These are phyloP conservation scores for Amesomyces nigricolor DNA, from an alignment of 2,329 filamentous ascomycete genomes.

Conservation along the genomic window DNA sequence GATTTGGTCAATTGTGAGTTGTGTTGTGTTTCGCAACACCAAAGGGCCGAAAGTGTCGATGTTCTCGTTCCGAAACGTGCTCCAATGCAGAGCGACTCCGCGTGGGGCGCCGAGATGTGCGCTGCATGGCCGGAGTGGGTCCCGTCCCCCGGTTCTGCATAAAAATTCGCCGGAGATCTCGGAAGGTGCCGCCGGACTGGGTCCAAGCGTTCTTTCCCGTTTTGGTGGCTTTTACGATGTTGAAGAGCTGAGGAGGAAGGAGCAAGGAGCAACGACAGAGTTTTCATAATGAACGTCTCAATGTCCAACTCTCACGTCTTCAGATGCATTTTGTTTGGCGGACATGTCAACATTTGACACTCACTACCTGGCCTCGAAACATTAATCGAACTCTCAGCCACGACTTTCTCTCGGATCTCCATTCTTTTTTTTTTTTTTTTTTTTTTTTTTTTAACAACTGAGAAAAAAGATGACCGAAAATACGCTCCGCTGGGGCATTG, in stretches of 20 bases:
- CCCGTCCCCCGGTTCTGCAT: conserved; percentile 9
- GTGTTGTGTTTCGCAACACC: conserved; percentile 1
- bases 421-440: too few species aligned
- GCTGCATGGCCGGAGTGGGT: conserved; percentile 9
- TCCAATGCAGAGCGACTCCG: background rate
- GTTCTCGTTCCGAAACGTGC: background rate
- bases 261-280: background rate
- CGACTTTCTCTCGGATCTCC: too few species aligned
- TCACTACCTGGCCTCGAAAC: too few species aligned
- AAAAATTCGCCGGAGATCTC: conserved; percentile 12
- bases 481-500: too few species aligned
- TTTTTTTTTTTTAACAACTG: too few species aligned
- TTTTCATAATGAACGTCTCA: background rate
- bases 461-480: too few species aligned
- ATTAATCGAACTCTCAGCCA: too few species aligned
- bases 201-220: conserved; percentile 5
- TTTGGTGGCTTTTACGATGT: background rate
- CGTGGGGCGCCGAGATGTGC: conserved; percentile 2
- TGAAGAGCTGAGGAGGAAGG: background rate
- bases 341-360: too few species aligned
- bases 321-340: too few species aligned
- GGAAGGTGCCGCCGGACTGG: conserved; percentile 8
- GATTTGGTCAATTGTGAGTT: background rate
- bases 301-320: background rate
- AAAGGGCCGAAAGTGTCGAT: background rate